phyloP scores from a whole-genome alignment of 2,329 filamentous ascomycete species.

The Trichoderma sp. region DNA sequence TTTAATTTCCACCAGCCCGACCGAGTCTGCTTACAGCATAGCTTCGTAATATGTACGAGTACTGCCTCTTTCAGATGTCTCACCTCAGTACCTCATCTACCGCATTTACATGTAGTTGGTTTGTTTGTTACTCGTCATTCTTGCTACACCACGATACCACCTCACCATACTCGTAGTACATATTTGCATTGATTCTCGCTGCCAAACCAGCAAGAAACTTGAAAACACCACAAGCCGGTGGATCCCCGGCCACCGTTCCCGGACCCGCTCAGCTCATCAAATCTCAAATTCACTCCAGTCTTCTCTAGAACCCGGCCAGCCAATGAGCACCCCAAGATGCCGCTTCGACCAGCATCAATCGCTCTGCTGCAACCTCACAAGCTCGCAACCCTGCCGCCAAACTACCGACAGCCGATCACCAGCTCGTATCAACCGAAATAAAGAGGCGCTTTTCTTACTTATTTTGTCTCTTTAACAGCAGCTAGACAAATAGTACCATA shows the following conservation, averaged over 20 bases:
- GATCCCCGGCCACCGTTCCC: slow-evolving; percentile 12
- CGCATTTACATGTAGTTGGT: background rate
- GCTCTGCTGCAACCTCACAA: background rate
- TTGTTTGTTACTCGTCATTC: background rate
- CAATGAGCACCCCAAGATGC: background rate
- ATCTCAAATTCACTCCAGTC: background rate
- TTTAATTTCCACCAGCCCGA: background rate
- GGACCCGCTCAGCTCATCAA: background rate
- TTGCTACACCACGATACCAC: too few relatives aligned
- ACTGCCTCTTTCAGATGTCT: background rate
- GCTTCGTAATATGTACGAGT: too few relatives aligned
- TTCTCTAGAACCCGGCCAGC: background rate
- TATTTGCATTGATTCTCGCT: too few relatives aligned
- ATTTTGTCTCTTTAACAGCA: background rate
- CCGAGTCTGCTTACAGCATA: background rate
- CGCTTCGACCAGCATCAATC: background rate
- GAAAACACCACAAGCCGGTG: background rate
- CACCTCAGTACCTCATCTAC: background rate
- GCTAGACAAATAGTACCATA: background rate
- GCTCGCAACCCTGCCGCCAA: background rate
- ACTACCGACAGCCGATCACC: background rate
- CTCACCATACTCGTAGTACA: background rate
- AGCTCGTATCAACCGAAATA: slow-evolving; percentile 14
- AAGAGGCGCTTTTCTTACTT: background rate
- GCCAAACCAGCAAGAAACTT: too few relatives aligned